Evolutionary conservation across 805 yeast genomes (phyloP).

Genomic region (Suhomyces canberraensis): DNA sequence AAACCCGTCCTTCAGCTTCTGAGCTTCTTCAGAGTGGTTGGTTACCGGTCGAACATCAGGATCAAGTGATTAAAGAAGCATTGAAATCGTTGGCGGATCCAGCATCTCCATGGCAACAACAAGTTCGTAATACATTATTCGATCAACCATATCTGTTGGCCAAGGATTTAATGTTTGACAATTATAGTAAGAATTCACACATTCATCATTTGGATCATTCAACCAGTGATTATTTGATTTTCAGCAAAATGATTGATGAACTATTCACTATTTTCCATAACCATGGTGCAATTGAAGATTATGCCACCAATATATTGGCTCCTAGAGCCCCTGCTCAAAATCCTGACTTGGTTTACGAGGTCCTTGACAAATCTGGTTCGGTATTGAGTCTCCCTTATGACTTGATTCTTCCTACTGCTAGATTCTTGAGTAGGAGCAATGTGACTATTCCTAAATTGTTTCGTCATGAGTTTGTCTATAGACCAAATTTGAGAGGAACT

Average conservation of each 20-base stretch:
- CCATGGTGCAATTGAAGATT: constrained; percentile 87
- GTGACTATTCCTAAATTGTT: constrained; percentile 56
- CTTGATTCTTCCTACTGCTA: constrained; percentile 83
- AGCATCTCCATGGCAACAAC: constrained; percentile 90
- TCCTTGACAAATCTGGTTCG: constrained; percentile 82
- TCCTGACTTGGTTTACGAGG: constrained; percentile 67
- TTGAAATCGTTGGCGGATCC: constrained; percentile 82
- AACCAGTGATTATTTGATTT: constrained; percentile 50
- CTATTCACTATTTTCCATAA: constrained; percentile 60
- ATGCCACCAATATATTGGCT: constrained; percentile 60
- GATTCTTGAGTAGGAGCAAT: constrained; percentile 68
- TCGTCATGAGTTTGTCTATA: constrained; percentile 76
- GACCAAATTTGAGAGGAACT: constrained; percentile 54
- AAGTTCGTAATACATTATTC: constrained; percentile 83
- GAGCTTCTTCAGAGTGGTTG: constrained; percentile 74
- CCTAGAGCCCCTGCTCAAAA: constrained; percentile 74
- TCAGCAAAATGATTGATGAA: constrained; percentile 57
- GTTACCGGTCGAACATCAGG: constrained; percentile 86
- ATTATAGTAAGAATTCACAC: constrained; percentile 26
- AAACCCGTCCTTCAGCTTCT: constrained; percentile 73
- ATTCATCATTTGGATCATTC: constrained; percentile 23
- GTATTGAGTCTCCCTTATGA: constrained; percentile 89
- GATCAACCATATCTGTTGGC: constrained; percentile 83
- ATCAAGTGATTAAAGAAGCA: constrained; percentile 85
- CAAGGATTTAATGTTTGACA: constrained; percentile 79